A percentile compares a stretch with the other conserved stretches of the same genome.
Evolutionary conservation across 2,329 filamentous ascomycete species (phyloP).

Genomic region (Byssothecium circinans): DNA sequence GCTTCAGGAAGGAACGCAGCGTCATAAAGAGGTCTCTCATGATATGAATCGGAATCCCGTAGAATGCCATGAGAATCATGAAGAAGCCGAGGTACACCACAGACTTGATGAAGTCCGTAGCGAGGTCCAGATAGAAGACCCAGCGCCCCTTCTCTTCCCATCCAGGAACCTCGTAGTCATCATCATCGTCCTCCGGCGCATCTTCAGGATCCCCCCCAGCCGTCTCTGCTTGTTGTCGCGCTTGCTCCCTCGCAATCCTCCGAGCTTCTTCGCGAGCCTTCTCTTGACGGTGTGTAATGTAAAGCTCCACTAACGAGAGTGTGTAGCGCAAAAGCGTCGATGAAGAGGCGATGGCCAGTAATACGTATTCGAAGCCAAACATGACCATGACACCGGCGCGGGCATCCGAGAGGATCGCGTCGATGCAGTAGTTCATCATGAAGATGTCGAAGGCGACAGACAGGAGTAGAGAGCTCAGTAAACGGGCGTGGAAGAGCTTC

Average conservation of each 20-base stretch:
- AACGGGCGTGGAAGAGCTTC: constrained; percentile 79
- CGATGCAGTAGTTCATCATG: constrained; percentile 79
- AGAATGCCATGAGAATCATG: constrained; percentile 87
- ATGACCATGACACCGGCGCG: constrained; percentile 99
- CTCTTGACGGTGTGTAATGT: constrained; percentile 74
- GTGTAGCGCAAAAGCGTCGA: constrained; percentile 79
- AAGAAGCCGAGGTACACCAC: constrained; percentile 91
- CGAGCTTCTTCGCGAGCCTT: constrained; percentile 55
- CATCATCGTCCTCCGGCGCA: constrained; percentile 68
- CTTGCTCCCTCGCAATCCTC: constrained; percentile 59
- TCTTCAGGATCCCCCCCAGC: constrained; percentile 42
- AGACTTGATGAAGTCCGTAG: constrained; percentile 88
- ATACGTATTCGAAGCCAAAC: constrained; percentile 97
- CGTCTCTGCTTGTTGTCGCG: constrained; percentile 61
- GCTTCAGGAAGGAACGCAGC: constrained; percentile 84
- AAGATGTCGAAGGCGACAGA: constrained; percentile 78
- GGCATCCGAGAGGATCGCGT: constrained; percentile 81
- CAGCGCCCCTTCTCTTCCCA: constrained; percentile 97
- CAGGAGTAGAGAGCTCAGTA: constrained; percentile 75
- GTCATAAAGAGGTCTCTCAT: constrained; percentile 95
- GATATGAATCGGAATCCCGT: constrained; percentile 94
- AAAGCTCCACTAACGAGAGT: constrained; percentile 75
- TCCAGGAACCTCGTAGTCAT: constrained; percentile 91
- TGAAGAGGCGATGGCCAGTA: constrained; percentile 76
- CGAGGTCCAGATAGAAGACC: constrained; percentile 83